These are phyloP conservation scores for Drosera spatulata DNA, from an alignment of 179 eudicot genomes.

Conservation along the genomic window DNA sequence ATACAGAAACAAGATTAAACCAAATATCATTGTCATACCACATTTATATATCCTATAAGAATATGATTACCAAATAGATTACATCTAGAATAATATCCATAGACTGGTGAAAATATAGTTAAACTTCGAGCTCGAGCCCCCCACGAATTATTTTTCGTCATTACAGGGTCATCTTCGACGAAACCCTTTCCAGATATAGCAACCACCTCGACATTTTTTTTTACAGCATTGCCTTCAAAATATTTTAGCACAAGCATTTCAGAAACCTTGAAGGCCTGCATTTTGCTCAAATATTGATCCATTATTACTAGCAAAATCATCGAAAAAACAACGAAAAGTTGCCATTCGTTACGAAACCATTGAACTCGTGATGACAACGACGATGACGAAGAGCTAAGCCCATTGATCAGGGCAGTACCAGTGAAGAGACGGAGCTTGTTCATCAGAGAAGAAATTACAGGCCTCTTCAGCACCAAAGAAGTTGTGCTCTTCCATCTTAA, in stretches of 20 bases:
- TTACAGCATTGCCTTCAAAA: not conserved
- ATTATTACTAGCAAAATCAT: not conserved
- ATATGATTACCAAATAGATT: not conserved
- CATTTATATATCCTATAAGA: not conserved
- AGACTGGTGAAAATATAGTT: not conserved
- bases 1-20: no score
- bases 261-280: no score
- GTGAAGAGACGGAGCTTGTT: constrained; percentile 64
- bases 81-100: not conserved
- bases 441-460: constrained; percentile 69
- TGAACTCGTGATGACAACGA: not conserved
- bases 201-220: not conserved
- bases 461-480: constrained; percentile 64
- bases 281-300: not conserved
- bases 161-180: constrained; percentile 6
- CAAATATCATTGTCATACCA: not conserved
- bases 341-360: not conserved
- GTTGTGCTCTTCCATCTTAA: constrained; percentile 64
- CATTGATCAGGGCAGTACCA: constrained; percentile 63
- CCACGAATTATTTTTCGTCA: constrained; percentile 10
- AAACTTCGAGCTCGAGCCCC: not conserved
- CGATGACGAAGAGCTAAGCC: constrained; percentile 12
- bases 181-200: not conserved
- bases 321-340: not conserved
- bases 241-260: no score